phyloP scores from a whole-genome alignment of 2,329 filamentous ascomycete genomes.

The Aureobasidium sp. region DNA sequence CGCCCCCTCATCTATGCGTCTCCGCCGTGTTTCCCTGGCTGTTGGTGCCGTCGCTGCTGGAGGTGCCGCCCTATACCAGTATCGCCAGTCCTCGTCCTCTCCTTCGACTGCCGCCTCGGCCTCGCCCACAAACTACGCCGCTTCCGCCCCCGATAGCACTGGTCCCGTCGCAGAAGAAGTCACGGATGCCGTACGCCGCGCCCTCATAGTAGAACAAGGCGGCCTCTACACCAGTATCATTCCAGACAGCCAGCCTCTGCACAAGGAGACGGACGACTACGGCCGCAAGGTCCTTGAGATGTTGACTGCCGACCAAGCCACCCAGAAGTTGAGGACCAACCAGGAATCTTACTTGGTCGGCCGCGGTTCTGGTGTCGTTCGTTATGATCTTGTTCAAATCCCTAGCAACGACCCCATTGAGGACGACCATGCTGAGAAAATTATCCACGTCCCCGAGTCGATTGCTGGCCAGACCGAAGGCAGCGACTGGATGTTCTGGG shows the following conservation, averaged over 20 bases:
- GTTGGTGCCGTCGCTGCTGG: slow-evolving; percentile 59
- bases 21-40: slow-evolving; percentile 57
- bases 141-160: slow-evolving; percentile 14
- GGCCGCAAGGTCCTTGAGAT: slow-evolving; percentile 87
- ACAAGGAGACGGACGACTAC: slow-evolving; percentile 78
- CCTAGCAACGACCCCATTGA: slow-evolving; percentile 97
- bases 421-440: slow-evolving; percentile 97
- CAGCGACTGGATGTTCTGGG: slow-evolving; percentile 99
- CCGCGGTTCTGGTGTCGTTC: slow-evolving; percentile 79
- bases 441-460: slow-evolving; percentile 73
- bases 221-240: slow-evolving; percentile 83
- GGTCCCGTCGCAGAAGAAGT: slow-evolving; percentile 28
- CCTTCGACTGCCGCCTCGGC: slow-evolving; percentile 33
- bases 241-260: slow-evolving; percentile 75
- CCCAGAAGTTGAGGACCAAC: slow-evolving; percentile 75
- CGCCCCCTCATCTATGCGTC: slow-evolving; percentile 54
- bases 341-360: slow-evolving; percentile 90
- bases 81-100: slow-evolving; percentile 31
- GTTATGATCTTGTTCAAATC: slow-evolving; percentile 91
- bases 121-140: slow-evolving; percentile 13
- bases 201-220: slow-evolving; percentile 82
- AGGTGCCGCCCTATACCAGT: slow-evolving; percentile 69
- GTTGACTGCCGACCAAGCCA: slow-evolving; percentile 90
- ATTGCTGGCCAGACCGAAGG: slow-evolving; percentile 48
- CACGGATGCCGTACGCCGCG: slow-evolving; percentile 50